These are phyloP conservation scores for Tulasnella calospora DNA, from an alignment of 768 basidiomycete species.

Conservation along the genomic window DNA sequence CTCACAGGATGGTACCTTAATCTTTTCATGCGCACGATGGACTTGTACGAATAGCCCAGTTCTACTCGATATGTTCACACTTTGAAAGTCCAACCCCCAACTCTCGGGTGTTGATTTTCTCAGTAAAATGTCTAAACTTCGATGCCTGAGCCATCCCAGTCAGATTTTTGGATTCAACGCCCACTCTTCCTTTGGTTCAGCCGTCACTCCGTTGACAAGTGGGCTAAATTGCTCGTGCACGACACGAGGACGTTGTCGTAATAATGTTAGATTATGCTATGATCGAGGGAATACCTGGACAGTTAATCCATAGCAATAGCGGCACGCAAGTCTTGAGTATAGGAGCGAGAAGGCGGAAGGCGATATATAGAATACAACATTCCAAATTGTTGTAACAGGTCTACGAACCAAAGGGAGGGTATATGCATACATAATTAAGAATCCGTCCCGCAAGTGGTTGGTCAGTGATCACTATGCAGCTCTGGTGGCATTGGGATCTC, in stretches of 20 bases:
- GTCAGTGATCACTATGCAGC: conserved; percentile 24
- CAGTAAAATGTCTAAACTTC: neutral
- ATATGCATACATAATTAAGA: neutral
- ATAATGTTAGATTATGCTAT: no score
- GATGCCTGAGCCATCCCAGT: no score
- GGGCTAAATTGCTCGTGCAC: no score
- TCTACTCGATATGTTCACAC: no score
- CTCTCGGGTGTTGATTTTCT: no score
- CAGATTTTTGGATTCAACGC: no score
- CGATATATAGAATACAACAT: neutral
- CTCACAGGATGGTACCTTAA: conserved; percentile 79
- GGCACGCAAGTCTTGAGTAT: neutral
- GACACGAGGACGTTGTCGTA: no score
- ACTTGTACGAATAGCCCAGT: conserved; percentile 6
- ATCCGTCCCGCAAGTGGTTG: neutral
- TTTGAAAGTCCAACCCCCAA: no score
- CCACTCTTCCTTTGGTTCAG: no score
- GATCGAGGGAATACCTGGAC: no score
- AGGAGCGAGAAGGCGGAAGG: neutral
- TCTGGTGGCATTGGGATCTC: conserved; percentile 31
- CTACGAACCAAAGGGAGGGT: neutral
- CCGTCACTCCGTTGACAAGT: no score
- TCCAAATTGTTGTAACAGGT: neutral
- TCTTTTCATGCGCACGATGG: conserved; percentile 45
- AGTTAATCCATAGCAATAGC: no score